These are phyloP conservation scores for Leccinum obscurum DNA, from an alignment of 768 basidiomycete species.

Conservation along the genomic window DNA sequence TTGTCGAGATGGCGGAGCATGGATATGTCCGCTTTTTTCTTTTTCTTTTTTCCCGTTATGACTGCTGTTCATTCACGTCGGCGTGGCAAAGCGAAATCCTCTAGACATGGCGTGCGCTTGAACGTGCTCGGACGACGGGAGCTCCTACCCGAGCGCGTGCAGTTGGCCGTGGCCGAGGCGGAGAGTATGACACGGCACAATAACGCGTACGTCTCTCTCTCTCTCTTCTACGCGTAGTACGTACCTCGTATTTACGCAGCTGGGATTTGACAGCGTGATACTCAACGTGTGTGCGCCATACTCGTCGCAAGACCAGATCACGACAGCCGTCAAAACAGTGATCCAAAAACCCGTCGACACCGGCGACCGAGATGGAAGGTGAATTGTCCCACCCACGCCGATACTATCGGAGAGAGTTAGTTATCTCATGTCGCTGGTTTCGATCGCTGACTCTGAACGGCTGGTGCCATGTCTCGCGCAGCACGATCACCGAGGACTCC, in stretches of 20 bases:
- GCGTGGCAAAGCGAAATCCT: conserved; percentile 66
- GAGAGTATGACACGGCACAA: conserved; percentile 78
- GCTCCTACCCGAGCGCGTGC: conserved; percentile 80
- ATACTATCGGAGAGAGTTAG: background rate
- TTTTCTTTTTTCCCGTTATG: background rate
- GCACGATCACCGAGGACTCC: conserved; percentile 63
- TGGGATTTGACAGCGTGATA: conserved; percentile 59
- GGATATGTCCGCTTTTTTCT: conserved; percentile 56
- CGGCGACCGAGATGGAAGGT: conserved; percentile 32
- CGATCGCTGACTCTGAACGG: background rate
- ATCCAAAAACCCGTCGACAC: conserved; percentile 36
- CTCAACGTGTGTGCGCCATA: conserved; percentile 95
- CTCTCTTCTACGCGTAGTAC: background rate
- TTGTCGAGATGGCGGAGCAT: conserved; percentile 74
- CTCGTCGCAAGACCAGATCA: conserved; percentile 88
- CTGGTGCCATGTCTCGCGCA: conserved; percentile 13
- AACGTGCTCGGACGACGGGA: conserved; percentile 75
- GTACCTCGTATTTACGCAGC: background rate
- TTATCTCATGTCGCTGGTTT: conserved; percentile 1
- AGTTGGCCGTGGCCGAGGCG: conserved; percentile 63
- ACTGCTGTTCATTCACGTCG: background rate
- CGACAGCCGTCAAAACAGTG: conserved; percentile 58
- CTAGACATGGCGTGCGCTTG: conserved; percentile 75
- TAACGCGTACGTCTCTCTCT: conserved; percentile 46
- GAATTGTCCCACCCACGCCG: background rate